Base-by-base conservation (phyloP, 1,284 basidiomycete species). In the Flammula alnicola region DNA sequence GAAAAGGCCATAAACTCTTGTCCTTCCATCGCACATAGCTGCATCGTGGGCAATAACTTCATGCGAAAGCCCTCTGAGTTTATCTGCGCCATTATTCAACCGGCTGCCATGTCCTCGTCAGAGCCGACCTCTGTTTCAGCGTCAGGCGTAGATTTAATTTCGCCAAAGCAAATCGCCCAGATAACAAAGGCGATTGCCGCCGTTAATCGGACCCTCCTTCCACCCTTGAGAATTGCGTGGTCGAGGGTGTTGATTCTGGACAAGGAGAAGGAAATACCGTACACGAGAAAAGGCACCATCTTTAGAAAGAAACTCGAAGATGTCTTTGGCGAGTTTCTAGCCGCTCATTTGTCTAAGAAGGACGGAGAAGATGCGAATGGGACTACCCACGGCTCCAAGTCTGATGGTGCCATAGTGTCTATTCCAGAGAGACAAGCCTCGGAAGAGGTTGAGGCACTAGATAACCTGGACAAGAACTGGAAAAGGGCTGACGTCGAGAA, bases 261-360 rank as follows among this genome's bases (percentile, higher is more conserved):
- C 3, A 42, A 52, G 1, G 59, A 46, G 6, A 45, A 62, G 42
- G 26, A 30, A 12, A 64, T 69, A n/a, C 67, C 67, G 0, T 49
- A 62, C 19, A 67, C 59, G 7, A 60, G 42, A 22, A 68, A 68
- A 47, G 57, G 60, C 4, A 43, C 51, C 14, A 51, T 67, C 16
- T 69, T 64, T 43, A 57, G 66, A 12, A 69, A 69, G 55, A 62
- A 60, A 31, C 42, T 69, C n/a, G 62, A 66, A 43, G 55, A 58
- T 6, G 26, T 54, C 14, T 62, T 60, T 51, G 63, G 60, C 4
- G 36, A 22, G 9, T 20, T 51, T 9, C 22, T 56, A 17, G 23
- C 37, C 1, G 35, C 37, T 14, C 22, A 31, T 30, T 14, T 52
- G 4, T 36, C n/a, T n/a, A n/a, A n/a, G n/a, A n/a, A n/a, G n/a